phyloP scores from a whole-genome alignment of 1,284 basidiomycete genomes.

The Hymenochaete sp. region DNA sequence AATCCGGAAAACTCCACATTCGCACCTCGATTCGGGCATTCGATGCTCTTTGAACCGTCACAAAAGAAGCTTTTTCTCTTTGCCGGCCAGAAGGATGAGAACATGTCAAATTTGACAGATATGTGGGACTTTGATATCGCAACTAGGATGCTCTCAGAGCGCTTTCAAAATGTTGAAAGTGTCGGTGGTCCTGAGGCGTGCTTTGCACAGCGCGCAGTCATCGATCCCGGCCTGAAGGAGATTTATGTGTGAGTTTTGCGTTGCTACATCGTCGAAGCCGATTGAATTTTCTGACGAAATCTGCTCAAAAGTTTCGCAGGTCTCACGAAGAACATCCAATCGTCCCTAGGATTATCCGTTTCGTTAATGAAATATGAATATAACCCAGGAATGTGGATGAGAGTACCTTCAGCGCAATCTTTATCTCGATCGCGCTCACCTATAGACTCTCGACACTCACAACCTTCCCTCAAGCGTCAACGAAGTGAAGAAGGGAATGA shows the following conservation, averaged over 20 bases:
- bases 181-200: conserved; percentile 57
- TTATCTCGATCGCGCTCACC: background rate
- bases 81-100: conserved; percentile 58
- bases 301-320: conserved; percentile 6
- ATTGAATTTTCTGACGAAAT: background rate
- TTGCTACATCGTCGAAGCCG: conserved; percentile 21
- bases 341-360: conserved; percentile 36
- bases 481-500: conserved; percentile 5
- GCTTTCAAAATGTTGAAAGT: conserved; percentile 51
- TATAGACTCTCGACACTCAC: background rate
- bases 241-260: conserved; percentile 55
- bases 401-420: conserved; percentile 28
- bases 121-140: conserved; percentile 65
- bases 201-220: conserved; percentile 62
- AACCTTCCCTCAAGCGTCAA: conserved; percentile 9
- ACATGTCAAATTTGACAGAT: conserved; percentile 62
- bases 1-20: conserved; percentile 27
- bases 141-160: conserved; percentile 48
- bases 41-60: conserved; percentile 62
- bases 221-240: conserved; percentile 53
- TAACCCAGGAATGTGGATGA: conserved; percentile 54
- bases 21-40: conserved; percentile 61
- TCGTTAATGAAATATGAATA: conserved; percentile 58
- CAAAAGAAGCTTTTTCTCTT: conserved; percentile 57
- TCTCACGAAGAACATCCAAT: background rate